Evolutionary conservation across 257 asterid species (phyloP).

Genomic region (Coffea eugenioides): DNA sequence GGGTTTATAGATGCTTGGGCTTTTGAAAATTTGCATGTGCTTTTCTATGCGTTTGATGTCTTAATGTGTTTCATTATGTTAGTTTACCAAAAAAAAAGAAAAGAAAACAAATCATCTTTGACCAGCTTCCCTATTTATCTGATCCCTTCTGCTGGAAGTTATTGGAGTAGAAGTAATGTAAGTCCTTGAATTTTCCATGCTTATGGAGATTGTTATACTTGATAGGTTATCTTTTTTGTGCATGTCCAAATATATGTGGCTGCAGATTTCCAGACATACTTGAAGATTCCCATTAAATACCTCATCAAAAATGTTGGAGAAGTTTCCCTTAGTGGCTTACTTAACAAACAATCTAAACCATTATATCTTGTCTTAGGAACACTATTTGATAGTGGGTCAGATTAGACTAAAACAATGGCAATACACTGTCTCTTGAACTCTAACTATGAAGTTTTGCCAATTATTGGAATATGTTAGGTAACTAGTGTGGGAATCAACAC

Average conservation of each 20-base stretch:
- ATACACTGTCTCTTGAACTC: neutral
- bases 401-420: neutral
- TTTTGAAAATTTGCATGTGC: neutral
- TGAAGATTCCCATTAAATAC: no score
- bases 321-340: neutral
- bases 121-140: neutral
- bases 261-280: neutral
- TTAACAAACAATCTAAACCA: neutral
- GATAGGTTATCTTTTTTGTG: neutral
- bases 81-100: neutral
- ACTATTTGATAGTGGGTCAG: neutral
- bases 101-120: neutral
- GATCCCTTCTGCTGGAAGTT: neutral
- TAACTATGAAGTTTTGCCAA: neutral
- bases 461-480: constrained; percentile 39
- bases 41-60: neutral
- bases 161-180: neutral
- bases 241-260: neutral
- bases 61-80: neutral
- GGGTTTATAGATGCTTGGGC: neutral
- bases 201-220: neutral
- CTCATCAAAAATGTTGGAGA: neutral
- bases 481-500: constrained; percentile 95
- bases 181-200: neutral
- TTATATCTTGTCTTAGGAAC: neutral